phyloP scores from a whole-genome alignment of 345 rosid species.

The Noccaea bulbosa region DNA sequence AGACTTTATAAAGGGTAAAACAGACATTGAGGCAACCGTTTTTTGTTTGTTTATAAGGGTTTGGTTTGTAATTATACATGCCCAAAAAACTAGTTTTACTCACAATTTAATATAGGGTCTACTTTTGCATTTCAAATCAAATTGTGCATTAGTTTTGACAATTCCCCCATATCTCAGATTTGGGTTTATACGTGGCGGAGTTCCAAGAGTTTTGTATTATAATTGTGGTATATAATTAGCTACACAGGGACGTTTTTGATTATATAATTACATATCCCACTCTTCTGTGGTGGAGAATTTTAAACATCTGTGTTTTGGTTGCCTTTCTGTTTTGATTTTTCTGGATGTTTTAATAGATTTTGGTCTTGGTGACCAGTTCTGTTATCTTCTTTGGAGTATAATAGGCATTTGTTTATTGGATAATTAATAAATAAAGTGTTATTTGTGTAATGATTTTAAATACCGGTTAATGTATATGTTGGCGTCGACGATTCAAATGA shows the following conservation, averaged over 20 bases:
- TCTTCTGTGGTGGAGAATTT: neutral
- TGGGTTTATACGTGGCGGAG: neutral
- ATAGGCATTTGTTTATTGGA: no score
- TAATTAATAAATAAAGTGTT: no score
- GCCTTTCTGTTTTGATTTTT: constrained; percentile 24
- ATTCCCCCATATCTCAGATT: no score
- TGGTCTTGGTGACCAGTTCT: neutral
- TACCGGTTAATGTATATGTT: neutral
- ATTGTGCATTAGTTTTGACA: no score
- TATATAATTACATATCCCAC: constrained; percentile 1
- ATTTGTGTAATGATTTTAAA: no score
- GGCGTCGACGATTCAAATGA: neutral
- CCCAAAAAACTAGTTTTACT: no score
- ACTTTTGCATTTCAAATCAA: no score
- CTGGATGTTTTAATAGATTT: neutral
- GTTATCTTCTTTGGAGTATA: neutral
- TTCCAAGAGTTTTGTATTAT: neutral
- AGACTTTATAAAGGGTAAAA: no score
- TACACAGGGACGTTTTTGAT: constrained; percentile 10
- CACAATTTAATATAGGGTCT: no score
- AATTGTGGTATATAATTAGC: neutral
- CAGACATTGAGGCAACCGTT: no score
- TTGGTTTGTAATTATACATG: no score
- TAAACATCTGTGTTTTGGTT: constrained; percentile 9
- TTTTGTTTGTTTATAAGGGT: no score